These are phyloP conservation scores for Aspergillus taichungensis DNA, from an alignment of 495 filamentous ascomycete genomes.

Conservation along the genomic window DNA sequence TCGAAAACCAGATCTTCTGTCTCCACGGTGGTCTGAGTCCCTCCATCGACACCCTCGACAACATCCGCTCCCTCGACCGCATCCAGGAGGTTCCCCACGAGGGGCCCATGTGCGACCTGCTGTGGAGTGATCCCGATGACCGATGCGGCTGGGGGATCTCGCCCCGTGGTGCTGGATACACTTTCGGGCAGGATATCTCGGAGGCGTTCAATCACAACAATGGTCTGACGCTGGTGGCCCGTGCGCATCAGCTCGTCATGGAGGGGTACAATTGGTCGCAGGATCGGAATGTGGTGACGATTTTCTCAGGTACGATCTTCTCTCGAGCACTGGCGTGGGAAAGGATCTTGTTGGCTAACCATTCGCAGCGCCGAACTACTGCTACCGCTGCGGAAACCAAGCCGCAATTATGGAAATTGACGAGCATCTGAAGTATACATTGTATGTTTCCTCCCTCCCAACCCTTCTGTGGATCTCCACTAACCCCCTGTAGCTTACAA, in stretches of 20 bases:
- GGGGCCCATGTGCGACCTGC: slow-evolving; percentile 95
- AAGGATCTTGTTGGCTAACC: not conserved
- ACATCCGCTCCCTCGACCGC: slow-evolving; percentile 89
- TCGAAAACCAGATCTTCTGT: slow-evolving; percentile 99
- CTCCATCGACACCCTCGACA: slow-evolving; percentile 96
- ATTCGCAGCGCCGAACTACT: slow-evolving; percentile 80
- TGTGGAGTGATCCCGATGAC: slow-evolving; percentile 98
- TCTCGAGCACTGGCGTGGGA: not conserved
- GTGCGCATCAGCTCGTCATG: slow-evolving; percentile 96
- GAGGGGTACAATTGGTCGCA: slow-evolving; percentile 98
- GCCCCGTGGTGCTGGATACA: slow-evolving; percentile 94
- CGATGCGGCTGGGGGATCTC: slow-evolving; percentile 98
- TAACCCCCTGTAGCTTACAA: slow-evolving; percentile 64
- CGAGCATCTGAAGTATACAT: slow-evolving; percentile 98
- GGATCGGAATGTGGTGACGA: slow-evolving; percentile 95
- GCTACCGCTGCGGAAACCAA: slow-evolving; percentile 97
- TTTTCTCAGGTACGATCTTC: slow-evolving; percentile 73
- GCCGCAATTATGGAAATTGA: slow-evolving; percentile 99
- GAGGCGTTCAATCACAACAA: slow-evolving; percentile 99
- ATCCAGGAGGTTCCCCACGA: slow-evolving; percentile 99
- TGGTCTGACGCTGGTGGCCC: slow-evolving; percentile 86
- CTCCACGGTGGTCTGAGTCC: slow-evolving; percentile 93
- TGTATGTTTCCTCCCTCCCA: slow-evolving; percentile 58
- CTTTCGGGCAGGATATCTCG: slow-evolving; percentile 98
- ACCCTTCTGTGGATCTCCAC: slow-evolving; percentile 5